Evolutionary conservation across 345 rosid genomes (phyloP), one percentile per base, ranked within the genome.

Genomic region (Camelina hispida): DNA sequence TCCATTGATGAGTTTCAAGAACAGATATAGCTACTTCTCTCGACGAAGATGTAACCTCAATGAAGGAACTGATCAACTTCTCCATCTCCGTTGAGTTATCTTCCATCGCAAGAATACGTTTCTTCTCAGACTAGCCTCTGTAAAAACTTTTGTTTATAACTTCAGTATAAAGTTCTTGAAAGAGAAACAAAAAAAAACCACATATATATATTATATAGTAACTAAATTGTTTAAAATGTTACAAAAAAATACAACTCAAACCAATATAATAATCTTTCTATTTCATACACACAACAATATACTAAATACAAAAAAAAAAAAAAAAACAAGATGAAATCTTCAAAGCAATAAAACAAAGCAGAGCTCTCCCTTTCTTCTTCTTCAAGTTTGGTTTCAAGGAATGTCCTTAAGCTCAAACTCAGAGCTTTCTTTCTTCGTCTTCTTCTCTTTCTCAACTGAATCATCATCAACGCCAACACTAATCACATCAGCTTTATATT

Each of bases 1-100:
- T 79, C 88, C 88, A 89, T 62, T 81, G 88, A 78, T 86, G 96
- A 71, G 85, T 81, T 78, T 93, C 97, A 34, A 93, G 82, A 86
- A 81, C 86, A 73, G 85, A 83, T 63, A 34, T 71, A 60, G 96
- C 97, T 82, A 86, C 88, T 62, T 87, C 83, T 53, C 71, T 77
- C 59, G 88, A 66, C 25, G 92, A 83, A n/a, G 97, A 88, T 4
- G 93, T 82, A 80, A 83, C 80, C 77, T 84, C 86, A 44, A 80
- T 43, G 74, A 93, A 93, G 66, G 90, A 85, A 52, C 20, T 77
- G 82, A 91, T 76, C 7, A 83, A 54, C 63, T 46, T 46, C 5
- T 69, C 71, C 4, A 3, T 54, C 35, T 55, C 70, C 75, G 37
- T 2, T 11, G 28, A 22, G 38, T 7, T 53, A 40, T 9, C 11